Conservation (phyloP, 1,139 yeast species). For the Magnusiomyces ingens region DNA sequence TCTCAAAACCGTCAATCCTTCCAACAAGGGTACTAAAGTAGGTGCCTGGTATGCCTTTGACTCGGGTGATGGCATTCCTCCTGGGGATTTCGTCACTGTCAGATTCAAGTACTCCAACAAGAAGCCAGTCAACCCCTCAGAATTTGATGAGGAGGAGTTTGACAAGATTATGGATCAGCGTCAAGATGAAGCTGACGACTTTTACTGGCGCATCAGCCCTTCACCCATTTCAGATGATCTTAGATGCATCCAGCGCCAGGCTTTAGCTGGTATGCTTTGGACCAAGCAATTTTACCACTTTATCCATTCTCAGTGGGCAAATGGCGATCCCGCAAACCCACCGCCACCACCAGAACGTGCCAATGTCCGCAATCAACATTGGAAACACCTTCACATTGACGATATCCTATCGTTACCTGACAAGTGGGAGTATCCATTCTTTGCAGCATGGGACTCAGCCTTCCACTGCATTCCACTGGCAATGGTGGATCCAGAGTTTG, state of each 20-base stretch:
- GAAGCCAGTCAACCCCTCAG: slow-evolving; percentile 34
- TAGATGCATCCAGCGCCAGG: slow-evolving; percentile 85
- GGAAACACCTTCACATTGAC: slow-evolving; percentile 87
- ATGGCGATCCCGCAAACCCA: slow-evolving; percentile 76
- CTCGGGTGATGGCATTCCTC: slow-evolving; percentile 68
- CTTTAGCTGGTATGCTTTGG: slow-evolving; percentile 93
- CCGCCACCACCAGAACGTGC: slow-evolving; percentile 78
- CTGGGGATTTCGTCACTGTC: slow-evolving; percentile 84
- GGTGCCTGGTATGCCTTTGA: slow-evolving; percentile 81
- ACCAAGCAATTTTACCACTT: slow-evolving; percentile 89
- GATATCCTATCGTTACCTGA: slow-evolving; percentile 90
- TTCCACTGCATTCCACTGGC: slow-evolving; percentile 94
- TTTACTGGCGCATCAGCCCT: slow-evolving; percentile 87
- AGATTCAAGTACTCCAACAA: slow-evolving; percentile 63
- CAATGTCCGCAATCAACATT: slow-evolving; percentile 75
- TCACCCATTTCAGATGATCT: slow-evolving; percentile 77
- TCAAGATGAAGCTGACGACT: slow-evolving; percentile 87
- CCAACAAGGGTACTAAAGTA: slow-evolving; percentile 61
- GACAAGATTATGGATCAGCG: slow-evolving; percentile 70
- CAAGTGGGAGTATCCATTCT: slow-evolving; percentile 95
- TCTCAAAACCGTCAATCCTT: slow-evolving; percentile 61
- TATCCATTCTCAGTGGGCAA: slow-evolving; percentile 80
- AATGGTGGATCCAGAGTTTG: slow-evolving; percentile 91
- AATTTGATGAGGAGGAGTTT: slow-evolving; percentile 66
- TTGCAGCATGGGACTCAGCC: slow-evolving; percentile 97